Percentiles rank a stretch among this genome's conserved stretches.
phyloP scores from a whole-genome alignment of 257 asterid species.

The Euphrasia confusa region DNA sequence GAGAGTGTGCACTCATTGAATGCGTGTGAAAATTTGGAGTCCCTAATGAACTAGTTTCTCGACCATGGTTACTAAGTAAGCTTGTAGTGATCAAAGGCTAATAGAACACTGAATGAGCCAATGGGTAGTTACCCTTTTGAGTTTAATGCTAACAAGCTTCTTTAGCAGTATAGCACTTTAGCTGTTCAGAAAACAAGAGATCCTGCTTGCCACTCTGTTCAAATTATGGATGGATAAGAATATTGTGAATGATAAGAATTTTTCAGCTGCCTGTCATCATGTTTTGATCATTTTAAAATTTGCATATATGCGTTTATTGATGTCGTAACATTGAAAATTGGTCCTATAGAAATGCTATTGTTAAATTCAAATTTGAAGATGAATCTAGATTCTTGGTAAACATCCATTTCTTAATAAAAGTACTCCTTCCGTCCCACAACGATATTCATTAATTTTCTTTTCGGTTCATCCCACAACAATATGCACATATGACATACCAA shows the following conservation, averaged over 20 bases:
- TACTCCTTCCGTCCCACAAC: too few species aligned
- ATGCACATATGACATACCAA: too few species aligned
- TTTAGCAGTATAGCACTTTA: background rate
- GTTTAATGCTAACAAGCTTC: constrained; percentile 3
- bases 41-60: background rate
- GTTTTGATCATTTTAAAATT: background rate
- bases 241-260: background rate
- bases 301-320: background rate
- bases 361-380: background rate
- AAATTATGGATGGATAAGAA: background rate
- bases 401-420: background rate
- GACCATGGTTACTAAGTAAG: background rate
- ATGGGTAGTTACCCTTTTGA: background rate
- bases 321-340: background rate
- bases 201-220: background rate
- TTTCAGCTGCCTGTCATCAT: constrained; percentile 2
- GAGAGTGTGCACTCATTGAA: too few species aligned
- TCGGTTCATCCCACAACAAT: too few species aligned
- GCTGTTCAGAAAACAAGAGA: background rate
- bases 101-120: constrained; percentile 1
- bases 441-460: too few species aligned
- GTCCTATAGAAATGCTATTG: background rate
- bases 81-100: background rate
- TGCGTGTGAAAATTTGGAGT: too few species aligned
- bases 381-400: background rate